A percentile compares a stretch with the other conserved stretches of the same genome.
These are phyloP conservation scores for Suillus bovinus DNA, from an alignment of 768 basidiomycete genomes.

Conservation along the genomic window DNA sequence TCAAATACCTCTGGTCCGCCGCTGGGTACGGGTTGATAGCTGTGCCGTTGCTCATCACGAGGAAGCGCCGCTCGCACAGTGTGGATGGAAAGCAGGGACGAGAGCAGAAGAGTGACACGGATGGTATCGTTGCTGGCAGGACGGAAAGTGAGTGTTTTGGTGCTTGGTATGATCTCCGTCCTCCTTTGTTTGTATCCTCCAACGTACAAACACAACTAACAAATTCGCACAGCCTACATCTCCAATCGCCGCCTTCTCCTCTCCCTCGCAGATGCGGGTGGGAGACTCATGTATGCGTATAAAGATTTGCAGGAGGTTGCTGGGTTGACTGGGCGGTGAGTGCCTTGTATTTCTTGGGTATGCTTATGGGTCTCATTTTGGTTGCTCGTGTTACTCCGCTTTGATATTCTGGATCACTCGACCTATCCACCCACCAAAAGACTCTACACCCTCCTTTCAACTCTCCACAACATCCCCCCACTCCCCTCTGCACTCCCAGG, in stretches of 20 bases:
- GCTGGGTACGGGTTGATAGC: constrained; percentile 91
- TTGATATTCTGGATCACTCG: not conserved
- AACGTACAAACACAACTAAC: not conserved
- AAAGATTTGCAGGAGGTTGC: constrained; percentile 94
- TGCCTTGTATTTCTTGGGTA: not conserved
- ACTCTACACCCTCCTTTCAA: constrained; percentile 84
- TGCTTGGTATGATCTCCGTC: not conserved
- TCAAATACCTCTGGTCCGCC: constrained; percentile 96
- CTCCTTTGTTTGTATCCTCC: not conserved
- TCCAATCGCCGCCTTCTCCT: constrained; percentile 89
- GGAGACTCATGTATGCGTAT: constrained; percentile 94
- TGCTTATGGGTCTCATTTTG: not conserved
- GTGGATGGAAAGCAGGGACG: constrained; percentile 9
- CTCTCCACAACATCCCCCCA: constrained; percentile 71
- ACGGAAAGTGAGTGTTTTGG: constrained; percentile 44
- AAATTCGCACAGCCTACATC: constrained; percentile 65
- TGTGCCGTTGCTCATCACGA: constrained; percentile 80
- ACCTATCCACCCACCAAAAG: constrained; percentile 33
- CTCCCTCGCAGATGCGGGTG: constrained; percentile 95
- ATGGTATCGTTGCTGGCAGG: constrained; percentile 44
- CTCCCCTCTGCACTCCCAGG: constrained; percentile 41
- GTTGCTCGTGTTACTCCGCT: not conserved
- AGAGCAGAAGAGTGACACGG: constrained; percentile 13
- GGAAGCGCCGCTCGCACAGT: no score
- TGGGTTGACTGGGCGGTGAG: constrained; percentile 71